phyloP scores from a whole-genome alignment of 371 early-diverging fungal genomes.

The Nematocida sp. region DNA sequence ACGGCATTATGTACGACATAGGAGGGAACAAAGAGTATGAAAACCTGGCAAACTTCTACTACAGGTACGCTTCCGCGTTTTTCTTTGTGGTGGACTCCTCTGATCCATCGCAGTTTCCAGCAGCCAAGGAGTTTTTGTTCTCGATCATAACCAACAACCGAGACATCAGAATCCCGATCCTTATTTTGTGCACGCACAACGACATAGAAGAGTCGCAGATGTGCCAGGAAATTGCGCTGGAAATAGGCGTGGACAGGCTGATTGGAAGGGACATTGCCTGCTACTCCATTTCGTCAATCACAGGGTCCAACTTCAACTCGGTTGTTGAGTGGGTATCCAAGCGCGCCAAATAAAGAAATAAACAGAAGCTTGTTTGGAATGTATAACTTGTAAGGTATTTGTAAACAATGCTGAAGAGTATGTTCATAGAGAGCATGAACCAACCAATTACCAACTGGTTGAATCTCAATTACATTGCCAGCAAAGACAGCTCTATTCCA shows the following conservation, averaged over 20 bases:
- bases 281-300: constrained; percentile 94
- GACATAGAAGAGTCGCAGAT: constrained; percentile 79
- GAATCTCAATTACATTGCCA: constrained; percentile 66
- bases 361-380: background rate
- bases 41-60: constrained; percentile 50
- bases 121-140: constrained; percentile 49
- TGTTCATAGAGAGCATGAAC: constrained; percentile 55
- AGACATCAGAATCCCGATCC: constrained; percentile 53
- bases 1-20: constrained; percentile 54
- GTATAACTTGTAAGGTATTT: constrained; percentile 30
- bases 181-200: constrained; percentile 96
- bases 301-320: constrained; percentile 85
- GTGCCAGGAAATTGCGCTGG: constrained; percentile 81
- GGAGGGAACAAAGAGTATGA: constrained; percentile 39
- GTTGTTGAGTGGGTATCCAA: constrained; percentile 89
- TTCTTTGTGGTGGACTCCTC: constrained; percentile 50
- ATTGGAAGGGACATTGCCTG: constrained; percentile 87
- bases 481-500: constrained; percentile 67
- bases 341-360: constrained; percentile 66
- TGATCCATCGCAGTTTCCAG: background rate
- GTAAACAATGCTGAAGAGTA: constrained; percentile 37
- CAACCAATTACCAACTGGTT: constrained; percentile 62
- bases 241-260: constrained; percentile 72
- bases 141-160: constrained; percentile 55
- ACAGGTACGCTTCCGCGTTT: constrained; percentile 55